Evolutionary conservation across 2,329 filamentous ascomycete genomes (phyloP).

Genomic region (Blumeriella jaapii): DNA sequence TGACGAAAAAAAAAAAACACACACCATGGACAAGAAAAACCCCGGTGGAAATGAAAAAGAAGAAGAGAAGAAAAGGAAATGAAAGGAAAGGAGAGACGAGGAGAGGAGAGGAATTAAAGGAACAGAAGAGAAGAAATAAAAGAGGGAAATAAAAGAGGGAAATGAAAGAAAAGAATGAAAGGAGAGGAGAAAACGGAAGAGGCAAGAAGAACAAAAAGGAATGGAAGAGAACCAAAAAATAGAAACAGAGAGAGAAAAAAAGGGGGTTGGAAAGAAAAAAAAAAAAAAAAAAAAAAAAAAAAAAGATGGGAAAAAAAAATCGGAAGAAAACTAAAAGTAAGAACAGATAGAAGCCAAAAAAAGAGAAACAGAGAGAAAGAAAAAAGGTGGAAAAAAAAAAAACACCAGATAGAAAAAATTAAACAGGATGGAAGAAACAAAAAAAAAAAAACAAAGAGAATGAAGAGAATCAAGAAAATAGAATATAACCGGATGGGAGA

Average conservation of each 20-base stretch:
- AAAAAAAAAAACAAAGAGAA: no score
- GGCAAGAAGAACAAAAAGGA: not conserved
- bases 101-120: not conserved
- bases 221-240: not conserved
- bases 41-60: not conserved
- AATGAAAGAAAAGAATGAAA: not conserved
- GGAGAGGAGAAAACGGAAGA: not conserved
- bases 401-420: no score
- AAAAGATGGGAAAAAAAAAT: not conserved
- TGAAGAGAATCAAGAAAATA: no score
- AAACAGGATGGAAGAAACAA: no score
- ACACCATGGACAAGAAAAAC: not conserved
- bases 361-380: no score
- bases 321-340: no score
- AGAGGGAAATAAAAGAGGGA: not conserved
- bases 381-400: no score
- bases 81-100: no score
- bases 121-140: not conserved
- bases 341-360: no score
- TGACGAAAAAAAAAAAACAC: not conserved
- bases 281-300: not conserved
- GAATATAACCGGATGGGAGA: no score
- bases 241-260: not conserved
- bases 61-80: no score
- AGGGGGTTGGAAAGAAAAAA: not conserved